phyloP scores from a whole-genome alignment of 257 asterid species.

The Solanum tarapatanum region DNA sequence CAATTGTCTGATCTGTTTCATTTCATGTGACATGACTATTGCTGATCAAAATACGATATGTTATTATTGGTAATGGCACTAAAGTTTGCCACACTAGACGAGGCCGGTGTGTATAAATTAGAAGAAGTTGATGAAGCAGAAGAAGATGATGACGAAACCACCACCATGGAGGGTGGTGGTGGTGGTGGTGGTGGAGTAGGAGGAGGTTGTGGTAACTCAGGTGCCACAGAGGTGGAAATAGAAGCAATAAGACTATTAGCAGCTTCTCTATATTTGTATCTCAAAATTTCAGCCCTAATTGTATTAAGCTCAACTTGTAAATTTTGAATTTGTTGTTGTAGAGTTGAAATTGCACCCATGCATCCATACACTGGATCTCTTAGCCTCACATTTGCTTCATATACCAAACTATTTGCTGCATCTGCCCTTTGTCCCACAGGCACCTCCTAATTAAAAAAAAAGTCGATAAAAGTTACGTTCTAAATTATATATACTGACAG shows the following conservation, averaged over 20 bases:
- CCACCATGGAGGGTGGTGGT: slow-evolving; percentile 23
- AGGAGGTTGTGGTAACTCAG: slow-evolving; percentile 62
- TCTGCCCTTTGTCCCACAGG: slow-evolving; percentile 65
- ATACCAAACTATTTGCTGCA: slow-evolving; percentile 83
- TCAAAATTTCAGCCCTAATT: slow-evolving; percentile 56
- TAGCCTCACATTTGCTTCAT: slow-evolving; percentile 83
- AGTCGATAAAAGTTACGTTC: background rate
- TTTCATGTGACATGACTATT: background rate
- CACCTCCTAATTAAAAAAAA: slow-evolving; percentile 42
- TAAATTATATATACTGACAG: background rate
- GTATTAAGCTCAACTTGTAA: slow-evolving; percentile 69
- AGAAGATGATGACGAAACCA: slow-evolving; percentile 7
- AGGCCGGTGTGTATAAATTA: slow-evolving; percentile 32
- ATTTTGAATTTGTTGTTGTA: slow-evolving; percentile 68
- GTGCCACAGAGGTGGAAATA: slow-evolving; percentile 31
- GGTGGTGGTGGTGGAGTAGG: slow-evolving; percentile 46
- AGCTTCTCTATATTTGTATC: slow-evolving; percentile 70
- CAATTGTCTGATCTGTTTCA: background rate
- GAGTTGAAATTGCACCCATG: slow-evolving; percentile 88
- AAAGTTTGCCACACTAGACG: slow-evolving; percentile 44
- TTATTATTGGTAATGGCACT: slow-evolving; percentile 38
- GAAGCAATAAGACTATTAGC: slow-evolving; percentile 48
- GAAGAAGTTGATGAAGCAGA: slow-evolving; percentile 38
- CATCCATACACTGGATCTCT: slow-evolving; percentile 89
- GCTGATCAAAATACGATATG: slow-evolving; percentile 48